Evolutionary conservation across 495 filamentous ascomycete genomes (phyloP), one percentile per base, ranked within the genome.

Genomic region (Podospora pseudocomata): DNA sequence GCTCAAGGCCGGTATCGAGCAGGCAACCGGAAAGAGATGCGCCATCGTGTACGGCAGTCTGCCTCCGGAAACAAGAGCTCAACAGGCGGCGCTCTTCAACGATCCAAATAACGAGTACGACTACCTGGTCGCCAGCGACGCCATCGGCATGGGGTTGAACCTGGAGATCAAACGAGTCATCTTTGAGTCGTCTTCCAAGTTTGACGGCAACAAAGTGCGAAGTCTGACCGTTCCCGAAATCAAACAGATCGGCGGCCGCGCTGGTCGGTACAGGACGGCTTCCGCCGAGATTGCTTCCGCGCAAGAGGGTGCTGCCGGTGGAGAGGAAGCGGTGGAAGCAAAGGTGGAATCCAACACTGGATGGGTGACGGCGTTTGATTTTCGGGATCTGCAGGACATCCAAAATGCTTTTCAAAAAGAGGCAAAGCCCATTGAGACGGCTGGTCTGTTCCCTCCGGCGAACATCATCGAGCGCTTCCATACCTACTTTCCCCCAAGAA

Each of bases 91-190:
- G 27, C 84, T 97, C 2, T 99, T 99, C 83, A 99, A 99, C 72
- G 92, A 97, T 70, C 92, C 91, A 0, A 80, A 95, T 74, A 98
- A 92, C 77, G 94, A 96, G 53, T 99, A 97, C 76, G 93, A 99
- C 71, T 93, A 89, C 69, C 82, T 99, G 4, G 92, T 94, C 28
- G 95, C 95, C 18, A 97, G 93, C 71, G 95, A 99, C 77, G 95
- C 95, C 26, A 92, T 99, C 70, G 95, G 95, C 26, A 99, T 99
- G 95, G 95, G 95, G 1, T 80, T 99, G 34, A 99, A 99, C 77
- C 75, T 99, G 80, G 93, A 92, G 75, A 90, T 95, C 80, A 96
- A 92, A 73, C 91, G 95, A 49, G 82, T 99, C 68, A 86, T 99
- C 65, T 97, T 99, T 73, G 91, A 96, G 72, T 80, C 91, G 7